Percentiles rank a stretch among this genome's conserved stretches.
Conservation (phyloP, 495 filamentous ascomycete genomes). For the Penicillium bovifimosum region DNA sequence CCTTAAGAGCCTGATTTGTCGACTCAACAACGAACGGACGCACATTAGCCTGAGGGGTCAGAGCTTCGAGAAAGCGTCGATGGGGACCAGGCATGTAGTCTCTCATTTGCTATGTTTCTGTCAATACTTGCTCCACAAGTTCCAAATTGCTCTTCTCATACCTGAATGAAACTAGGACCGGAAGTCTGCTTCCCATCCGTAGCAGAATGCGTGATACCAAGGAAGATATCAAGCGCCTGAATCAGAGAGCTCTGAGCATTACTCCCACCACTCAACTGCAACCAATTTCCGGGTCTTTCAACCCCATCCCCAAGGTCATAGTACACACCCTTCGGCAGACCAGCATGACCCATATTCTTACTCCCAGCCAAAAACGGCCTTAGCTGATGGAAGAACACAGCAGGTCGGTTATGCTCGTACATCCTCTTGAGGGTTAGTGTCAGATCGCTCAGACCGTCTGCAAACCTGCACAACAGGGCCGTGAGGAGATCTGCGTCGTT, state of each 20-base stretch:
- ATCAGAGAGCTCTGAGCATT: constrained; percentile 94
- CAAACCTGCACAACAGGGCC: constrained; percentile 64
- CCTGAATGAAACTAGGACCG: constrained; percentile 30
- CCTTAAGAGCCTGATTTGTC: constrained; percentile 53
- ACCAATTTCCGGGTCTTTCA: constrained; percentile 41
- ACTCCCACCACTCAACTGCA: constrained; percentile 79
- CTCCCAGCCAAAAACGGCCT: constrained; percentile 88
- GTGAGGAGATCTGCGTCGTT: constrained; percentile 62
- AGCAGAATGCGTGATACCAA: constrained; percentile 82
- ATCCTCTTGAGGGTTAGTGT: constrained; percentile 68
- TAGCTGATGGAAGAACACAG: constrained; percentile 85
- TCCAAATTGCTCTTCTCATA: constrained; percentile 8
- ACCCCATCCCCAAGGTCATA: constrained; percentile 69
- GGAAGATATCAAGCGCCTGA: constrained; percentile 84
- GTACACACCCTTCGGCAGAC: constrained; percentile 77
- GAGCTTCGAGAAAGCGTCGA: constrained; percentile 73
- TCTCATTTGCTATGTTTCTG: constrained; percentile 67
- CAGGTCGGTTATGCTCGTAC: constrained; percentile 81
- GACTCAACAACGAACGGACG: constrained; percentile 68
- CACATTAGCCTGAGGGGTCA: constrained; percentile 72
- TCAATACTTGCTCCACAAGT: not conserved
- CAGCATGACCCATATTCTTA: constrained; percentile 94
- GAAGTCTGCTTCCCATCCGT: constrained; percentile 63
- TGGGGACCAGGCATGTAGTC: constrained; percentile 95
- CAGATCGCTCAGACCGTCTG: constrained; percentile 76